Percentiles rank a stretch among this genome's conserved stretches.
Conservation (phyloP, 495 filamentous ascomycete species). For the Massariosphaeria phaeospora region DNA sequence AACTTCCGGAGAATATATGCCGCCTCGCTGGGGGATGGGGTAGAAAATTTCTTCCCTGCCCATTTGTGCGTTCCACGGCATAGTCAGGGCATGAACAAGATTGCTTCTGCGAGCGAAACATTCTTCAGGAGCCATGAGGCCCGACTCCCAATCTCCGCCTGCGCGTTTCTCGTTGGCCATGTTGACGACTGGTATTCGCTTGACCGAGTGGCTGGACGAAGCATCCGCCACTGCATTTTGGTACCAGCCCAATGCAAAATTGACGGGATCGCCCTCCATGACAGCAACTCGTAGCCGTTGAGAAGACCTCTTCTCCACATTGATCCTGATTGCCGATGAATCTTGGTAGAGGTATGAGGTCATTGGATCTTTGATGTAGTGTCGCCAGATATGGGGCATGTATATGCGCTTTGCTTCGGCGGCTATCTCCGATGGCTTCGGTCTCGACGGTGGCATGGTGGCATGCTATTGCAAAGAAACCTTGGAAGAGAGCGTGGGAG, state of each 20-base stretch:
- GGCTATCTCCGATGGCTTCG: slow-evolving; percentile 65
- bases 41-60: slow-evolving; percentile 50
- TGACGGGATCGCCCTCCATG: slow-evolving; percentile 61
- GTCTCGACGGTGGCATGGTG: slow-evolving; percentile 56
- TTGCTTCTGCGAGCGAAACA: slow-evolving; percentile 66
- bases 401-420: slow-evolving; percentile 62
- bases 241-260: slow-evolving; percentile 61
- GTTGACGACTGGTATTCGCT: slow-evolving; percentile 62
- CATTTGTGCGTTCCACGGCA: slow-evolving; percentile 42
- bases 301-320: slow-evolving; percentile 18
- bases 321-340: slow-evolving; percentile 35
- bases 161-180: slow-evolving; percentile 69
- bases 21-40: slow-evolving; percentile 60
- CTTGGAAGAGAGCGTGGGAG: background rate
- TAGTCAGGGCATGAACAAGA: slow-evolving; percentile 58
- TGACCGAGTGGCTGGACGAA: slow-evolving; percentile 25
- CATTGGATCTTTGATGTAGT: slow-evolving; percentile 49
- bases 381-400: slow-evolving; percentile 54
- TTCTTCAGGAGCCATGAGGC: slow-evolving; percentile 65
- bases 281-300: slow-evolving; percentile 49
- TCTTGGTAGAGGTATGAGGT: slow-evolving; percentile 45
- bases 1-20: slow-evolving; percentile 61
- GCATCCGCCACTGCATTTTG: slow-evolving; percentile 17
- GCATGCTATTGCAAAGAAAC: background rate
- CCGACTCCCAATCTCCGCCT: slow-evolving; percentile 74